These are phyloP conservation scores for Anthracocystis walkeri DNA, from an alignment of 1,284 basidiomycete species.

Conservation along the genomic window DNA sequence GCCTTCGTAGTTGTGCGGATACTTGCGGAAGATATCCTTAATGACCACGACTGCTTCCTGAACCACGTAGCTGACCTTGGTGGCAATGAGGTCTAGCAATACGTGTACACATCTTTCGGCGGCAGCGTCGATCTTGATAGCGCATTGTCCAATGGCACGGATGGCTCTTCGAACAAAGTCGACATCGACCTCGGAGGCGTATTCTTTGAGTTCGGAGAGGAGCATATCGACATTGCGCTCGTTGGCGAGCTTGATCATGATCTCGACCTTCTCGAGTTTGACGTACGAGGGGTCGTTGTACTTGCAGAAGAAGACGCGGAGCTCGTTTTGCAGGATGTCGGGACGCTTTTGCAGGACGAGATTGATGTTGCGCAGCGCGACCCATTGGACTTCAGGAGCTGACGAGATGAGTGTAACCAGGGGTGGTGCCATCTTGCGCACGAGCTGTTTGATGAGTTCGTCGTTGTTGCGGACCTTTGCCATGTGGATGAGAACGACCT, in stretches of 20 bases:
- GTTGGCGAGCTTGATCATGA: conserved; percentile 93
- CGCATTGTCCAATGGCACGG: conserved; percentile 93
- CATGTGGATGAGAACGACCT: conserved; percentile 86
- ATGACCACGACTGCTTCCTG: conserved; percentile 98
- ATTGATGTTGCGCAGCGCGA: conserved; percentile 95
- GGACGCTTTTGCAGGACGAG: conserved; percentile 91
- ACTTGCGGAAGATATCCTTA: conserved; percentile 99
- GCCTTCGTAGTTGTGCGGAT: conserved; percentile 96
- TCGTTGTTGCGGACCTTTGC: conserved; percentile 76
- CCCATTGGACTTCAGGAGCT: conserved; percentile 86
- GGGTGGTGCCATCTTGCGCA: conserved; percentile 97
- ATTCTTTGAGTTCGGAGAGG: conserved; percentile 95
- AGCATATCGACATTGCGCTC: conserved; percentile 94
- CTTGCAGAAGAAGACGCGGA: conserved; percentile 99
- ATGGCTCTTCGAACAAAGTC: conserved; percentile 96
- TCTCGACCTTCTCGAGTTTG: conserved; percentile 97
- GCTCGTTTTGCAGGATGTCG: conserved; percentile 90
- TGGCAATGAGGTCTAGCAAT: conserved; percentile 88
- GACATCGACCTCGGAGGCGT: conserved; percentile 96
- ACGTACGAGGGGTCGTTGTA: conserved; percentile 99
- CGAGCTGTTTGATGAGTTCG: conserved; percentile 85
- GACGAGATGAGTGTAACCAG: conserved; percentile 77
- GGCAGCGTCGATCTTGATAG: conserved; percentile 91
- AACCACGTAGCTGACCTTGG: conserved; percentile 94
- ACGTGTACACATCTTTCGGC: conserved; percentile 96